Evolutionary conservation across 1,139 yeast genomes (phyloP).

Genomic region (Saccharomyces hybrid): DNA sequence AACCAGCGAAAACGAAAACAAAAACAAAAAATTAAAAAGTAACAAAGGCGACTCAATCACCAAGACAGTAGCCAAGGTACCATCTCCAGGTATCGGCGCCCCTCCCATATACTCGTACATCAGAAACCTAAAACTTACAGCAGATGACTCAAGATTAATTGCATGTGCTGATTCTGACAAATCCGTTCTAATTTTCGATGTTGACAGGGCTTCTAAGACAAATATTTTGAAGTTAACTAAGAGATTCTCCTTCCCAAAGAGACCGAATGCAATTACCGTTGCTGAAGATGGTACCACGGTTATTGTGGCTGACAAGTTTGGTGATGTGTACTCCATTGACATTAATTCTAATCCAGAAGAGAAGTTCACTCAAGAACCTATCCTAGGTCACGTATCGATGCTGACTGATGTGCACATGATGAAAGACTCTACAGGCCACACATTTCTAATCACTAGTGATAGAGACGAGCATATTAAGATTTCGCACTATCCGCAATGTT

Average conservation of each 20-base stretch:
- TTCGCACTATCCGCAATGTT: slow-evolving; percentile 74
- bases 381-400: slow-evolving; percentile 96
- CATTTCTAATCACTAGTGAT: slow-evolving; percentile 71
- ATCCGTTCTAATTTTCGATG: slow-evolving; percentile 56
- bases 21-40: slow-evolving; percentile 32
- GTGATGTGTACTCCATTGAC: slow-evolving; percentile 72
- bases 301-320: slow-evolving; percentile 91
- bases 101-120: slow-evolving; percentile 60
- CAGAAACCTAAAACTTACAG: slow-evolving; percentile 51
- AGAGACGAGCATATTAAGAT: slow-evolving; percentile 94
- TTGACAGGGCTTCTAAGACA: slow-evolving; percentile 28
- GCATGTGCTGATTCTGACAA: slow-evolving; percentile 81
- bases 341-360: slow-evolving; percentile 27
- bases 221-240: slow-evolving; percentile 46
- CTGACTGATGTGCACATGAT: slow-evolving; percentile 61
- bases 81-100: slow-evolving; percentile 61
- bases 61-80: slow-evolving; percentile 45
- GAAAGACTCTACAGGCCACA: slow-evolving; percentile 35
- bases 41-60: slow-evolving; percentile 27
- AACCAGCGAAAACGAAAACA: slow-evolving; percentile 24
- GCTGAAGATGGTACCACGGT: slow-evolving; percentile 45
- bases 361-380: slow-evolving; percentile 42
- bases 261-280: slow-evolving; percentile 77
- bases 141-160: slow-evolving; percentile 48
- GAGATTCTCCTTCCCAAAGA: slow-evolving; percentile 76